These are phyloP conservation scores for Phytophthora cactorum DNA, from an alignment of 352 stramenopile genomes.

Conservation along the genomic window DNA sequence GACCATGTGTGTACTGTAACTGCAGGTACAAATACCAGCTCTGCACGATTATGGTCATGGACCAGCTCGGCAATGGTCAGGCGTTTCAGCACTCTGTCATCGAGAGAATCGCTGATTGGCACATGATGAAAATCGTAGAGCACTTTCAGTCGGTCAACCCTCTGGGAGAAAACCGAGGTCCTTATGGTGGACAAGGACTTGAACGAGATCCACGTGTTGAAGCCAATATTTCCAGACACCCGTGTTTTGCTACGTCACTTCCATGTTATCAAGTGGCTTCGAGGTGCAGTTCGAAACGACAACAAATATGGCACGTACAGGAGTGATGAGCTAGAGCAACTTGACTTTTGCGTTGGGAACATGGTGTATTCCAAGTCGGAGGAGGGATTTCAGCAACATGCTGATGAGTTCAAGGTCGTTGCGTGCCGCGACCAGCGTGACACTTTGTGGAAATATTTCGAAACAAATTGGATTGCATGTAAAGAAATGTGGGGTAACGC, in stretches of 20 bases:
- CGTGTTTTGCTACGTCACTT: slow-evolving; percentile 8
- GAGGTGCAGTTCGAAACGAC: neutral
- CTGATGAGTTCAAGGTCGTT: slow-evolving; percentile 3
- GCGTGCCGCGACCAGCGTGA: neutral
- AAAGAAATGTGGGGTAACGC: slow-evolving; percentile 5
- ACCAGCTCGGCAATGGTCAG: slow-evolving; percentile 11
- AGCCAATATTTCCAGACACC: neutral
- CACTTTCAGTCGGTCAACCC: slow-evolving; percentile 4
- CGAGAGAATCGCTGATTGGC: slow-evolving; percentile 12
- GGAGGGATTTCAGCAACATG: neutral
- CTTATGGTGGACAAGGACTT: slow-evolving; percentile 19
- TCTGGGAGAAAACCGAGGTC: slow-evolving; percentile 1
- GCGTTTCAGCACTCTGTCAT: slow-evolving; percentile 9
- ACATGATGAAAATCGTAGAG: slow-evolving; percentile 10
- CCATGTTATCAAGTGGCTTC: slow-evolving; percentile 11
- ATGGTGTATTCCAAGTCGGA: slow-evolving; percentile 7
- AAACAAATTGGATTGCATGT: neutral
- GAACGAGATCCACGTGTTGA: slow-evolving; percentile 15
- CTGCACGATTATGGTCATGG: slow-evolving; percentile 15
- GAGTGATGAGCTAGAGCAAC: slow-evolving; percentile 5
- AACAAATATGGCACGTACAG: slow-evolving; percentile 6
- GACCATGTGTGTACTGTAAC: slow-evolving; percentile 1
- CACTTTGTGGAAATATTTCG: slow-evolving; percentile 5
- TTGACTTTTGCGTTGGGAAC: neutral
- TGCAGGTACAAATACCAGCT: slow-evolving; percentile 12